phyloP scores from a whole-genome alignment of 371 early-diverging fungal species.

The Mortierella sp. region DNA sequence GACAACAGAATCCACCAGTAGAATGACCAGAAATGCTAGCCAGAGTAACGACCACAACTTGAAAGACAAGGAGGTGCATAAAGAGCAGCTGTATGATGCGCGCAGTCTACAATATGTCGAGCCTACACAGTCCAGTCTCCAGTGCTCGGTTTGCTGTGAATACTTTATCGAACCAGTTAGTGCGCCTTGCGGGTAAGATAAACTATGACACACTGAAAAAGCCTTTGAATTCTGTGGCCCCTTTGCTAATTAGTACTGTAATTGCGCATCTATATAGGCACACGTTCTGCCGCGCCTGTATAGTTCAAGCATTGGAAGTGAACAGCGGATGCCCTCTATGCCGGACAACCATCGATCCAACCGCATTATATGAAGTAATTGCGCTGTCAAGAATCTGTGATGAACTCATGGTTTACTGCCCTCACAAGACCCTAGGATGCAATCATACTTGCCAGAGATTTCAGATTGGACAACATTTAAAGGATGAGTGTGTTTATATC shows the following conservation, averaged over 20 bases:
- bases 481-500: conserved; percentile 70
- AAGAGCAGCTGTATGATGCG: conserved; percentile 42
- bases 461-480: conserved; percentile 67
- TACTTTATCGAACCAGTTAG: conserved; percentile 57
- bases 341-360: conserved; percentile 61
- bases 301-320: conserved; percentile 66
- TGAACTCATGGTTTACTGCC: conserved; percentile 74
- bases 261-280: conserved; percentile 59
- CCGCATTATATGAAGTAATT: conserved; percentile 70
- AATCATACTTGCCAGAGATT: conserved; percentile 71
- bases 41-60: conserved; percentile 6
- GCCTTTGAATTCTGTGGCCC: neutral
- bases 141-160: conserved; percentile 55
- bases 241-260: no score
- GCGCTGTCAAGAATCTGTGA: conserved; percentile 79
- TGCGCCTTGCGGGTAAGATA: conserved; percentile 52
- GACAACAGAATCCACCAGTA: conserved; percentile 6
- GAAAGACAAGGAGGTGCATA: conserved; percentile 5
- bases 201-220: neutral
- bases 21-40: conserved; percentile 1
- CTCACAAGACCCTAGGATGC: conserved; percentile 70
- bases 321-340: conserved; percentile 76
- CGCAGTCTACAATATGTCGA: conserved; percentile 52
- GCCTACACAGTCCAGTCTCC: conserved; percentile 48
- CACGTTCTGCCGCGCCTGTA: conserved; percentile 77